Base-by-base conservation (phyloP, 129 eudicot genomes). In the Flaveria linearis region DNA sequence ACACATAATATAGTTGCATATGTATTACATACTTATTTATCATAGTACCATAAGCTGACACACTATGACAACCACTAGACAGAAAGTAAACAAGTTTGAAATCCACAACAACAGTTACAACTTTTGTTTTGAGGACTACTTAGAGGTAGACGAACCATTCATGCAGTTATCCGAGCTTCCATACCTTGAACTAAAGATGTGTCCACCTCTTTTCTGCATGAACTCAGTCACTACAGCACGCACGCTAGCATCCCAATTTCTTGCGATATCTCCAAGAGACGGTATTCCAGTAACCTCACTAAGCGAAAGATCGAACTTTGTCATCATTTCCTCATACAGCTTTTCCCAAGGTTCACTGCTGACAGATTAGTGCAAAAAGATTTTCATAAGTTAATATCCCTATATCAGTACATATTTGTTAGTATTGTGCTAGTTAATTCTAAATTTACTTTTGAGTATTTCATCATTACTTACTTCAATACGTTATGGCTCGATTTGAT, bases 181-280 rank as follows among this genome's bases (percentile, higher is more conserved):
- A 52, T 76, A 28, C 39, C 4, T 53, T 7, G 9, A 6, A 55
- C 66, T 33, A 47, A 76, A 65, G 77, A 73, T 11, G n/a, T 36
- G 45, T 5, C 75, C 82, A 15, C 85, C 85, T 18, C 26, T 51
- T 61, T 16, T 18, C 41, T 45, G 26, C 55, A 80, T 77, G 57
- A 67, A 82, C 53, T 72, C 84, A 9, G 69, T 45, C 28, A 71
- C 23, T 2, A 79, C 82, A 0, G 67, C 69, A 0, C 80, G 84
- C n/a, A 78, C 75, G 55, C 71, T 64, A 61, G 43, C 80, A 76
- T 86, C 84, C 89, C 89, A 86, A 0, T 58, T 39, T 68, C 69
- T 56, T 17, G 84, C 86, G 80, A 86, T 76, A 6, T 72, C 84
- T 46, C 72, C 72, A 14, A 86, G 77, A 9, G 84, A 75, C 9